A percentile compares a stretch with the other conserved stretches of the same genome.
Conservation (phyloP, 306 rosid genomes). For the Comarum palustre region DNA sequence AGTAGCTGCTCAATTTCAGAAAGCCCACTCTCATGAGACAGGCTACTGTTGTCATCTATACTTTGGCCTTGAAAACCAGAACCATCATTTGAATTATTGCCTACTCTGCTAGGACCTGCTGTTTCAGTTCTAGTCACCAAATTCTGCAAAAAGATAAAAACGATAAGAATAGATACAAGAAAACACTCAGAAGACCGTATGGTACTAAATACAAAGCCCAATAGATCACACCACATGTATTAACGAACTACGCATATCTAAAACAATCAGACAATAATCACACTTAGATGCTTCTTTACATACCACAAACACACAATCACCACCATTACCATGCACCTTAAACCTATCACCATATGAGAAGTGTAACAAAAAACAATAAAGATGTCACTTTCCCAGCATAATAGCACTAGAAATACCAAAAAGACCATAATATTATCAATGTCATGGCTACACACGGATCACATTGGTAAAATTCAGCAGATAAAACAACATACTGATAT, state of each 20-base stretch:
- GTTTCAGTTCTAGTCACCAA: conserved; percentile 15
- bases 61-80: conserved; percentile 19
- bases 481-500: not conserved
- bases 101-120: conserved; percentile 33
- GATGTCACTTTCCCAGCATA: not conserved
- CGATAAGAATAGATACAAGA: conserved; percentile 12
- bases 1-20: conserved; percentile 45
- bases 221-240: not conserved
- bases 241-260: not conserved
- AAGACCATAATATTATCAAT: not conserved
- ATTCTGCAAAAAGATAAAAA: conserved; percentile 28
- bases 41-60: conserved; percentile 14
- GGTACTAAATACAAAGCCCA: not conserved
- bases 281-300: not conserved
- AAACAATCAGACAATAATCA: not conserved
- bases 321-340: not conserved
- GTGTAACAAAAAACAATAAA: not conserved
- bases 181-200: not conserved
- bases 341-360: not conserved
- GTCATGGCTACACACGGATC: not conserved
- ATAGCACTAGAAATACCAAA: not conserved
- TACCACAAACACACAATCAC: not conserved
- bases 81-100: conserved; percentile 11
- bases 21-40: conserved; percentile 18
- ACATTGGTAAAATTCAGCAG: not conserved